Percentiles rank a stretch among this genome's conserved stretches.
Conservation (phyloP, 306 rosid genomes). For the Vachellia collinsii region DNA sequence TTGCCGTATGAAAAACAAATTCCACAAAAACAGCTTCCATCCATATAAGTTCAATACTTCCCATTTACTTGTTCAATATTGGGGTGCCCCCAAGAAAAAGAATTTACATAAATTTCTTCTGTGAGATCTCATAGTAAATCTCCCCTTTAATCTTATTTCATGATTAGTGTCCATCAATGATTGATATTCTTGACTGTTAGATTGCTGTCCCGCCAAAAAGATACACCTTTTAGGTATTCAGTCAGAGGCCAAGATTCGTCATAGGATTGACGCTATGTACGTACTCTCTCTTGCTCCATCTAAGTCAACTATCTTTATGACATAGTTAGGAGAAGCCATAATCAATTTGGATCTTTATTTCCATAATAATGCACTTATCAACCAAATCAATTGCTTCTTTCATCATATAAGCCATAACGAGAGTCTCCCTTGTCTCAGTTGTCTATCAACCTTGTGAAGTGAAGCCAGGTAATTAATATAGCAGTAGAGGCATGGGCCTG, state of each 20-base stretch:
- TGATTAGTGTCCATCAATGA: no score
- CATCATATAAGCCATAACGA: conserved; percentile 58
- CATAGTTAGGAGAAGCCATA: conserved; percentile 68
- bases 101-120: no score
- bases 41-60: no score
- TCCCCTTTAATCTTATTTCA: no score
- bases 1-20: no score
- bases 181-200: no score
- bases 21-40: no score
- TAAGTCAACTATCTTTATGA: conserved; percentile 68
- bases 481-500: conserved; percentile 63
- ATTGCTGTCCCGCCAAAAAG: no score
- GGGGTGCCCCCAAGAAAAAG: no score
- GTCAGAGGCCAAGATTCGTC: not conserved
- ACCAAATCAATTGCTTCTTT: conserved; percentile 37
- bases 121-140: no score
- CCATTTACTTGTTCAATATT: no score
- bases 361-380: conserved; percentile 60
- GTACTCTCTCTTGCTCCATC: conserved; percentile 64
- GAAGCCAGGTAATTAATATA: conserved; percentile 65
- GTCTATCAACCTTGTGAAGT: conserved; percentile 66
- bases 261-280: conserved; percentile 53
- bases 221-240: not conserved
- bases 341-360: conserved; percentile 60
- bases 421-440: conserved; percentile 75